Evolutionary conservation across 2,329 filamentous ascomycete genomes (phyloP), one percentile per base, ranked within the genome.

Genomic region (Colletotrichum costaricense): DNA sequence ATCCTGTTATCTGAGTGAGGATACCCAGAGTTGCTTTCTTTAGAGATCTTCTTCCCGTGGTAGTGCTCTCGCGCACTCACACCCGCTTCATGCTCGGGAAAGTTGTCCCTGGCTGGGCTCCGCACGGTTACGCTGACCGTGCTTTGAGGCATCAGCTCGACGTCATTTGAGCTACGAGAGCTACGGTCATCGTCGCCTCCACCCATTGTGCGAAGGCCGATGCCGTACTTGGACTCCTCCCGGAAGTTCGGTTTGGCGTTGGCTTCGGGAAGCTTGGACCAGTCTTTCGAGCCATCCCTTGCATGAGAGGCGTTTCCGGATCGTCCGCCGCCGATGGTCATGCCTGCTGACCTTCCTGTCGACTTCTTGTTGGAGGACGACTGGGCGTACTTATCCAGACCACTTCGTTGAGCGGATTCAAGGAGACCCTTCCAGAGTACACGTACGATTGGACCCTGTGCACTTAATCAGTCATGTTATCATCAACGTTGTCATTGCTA

Each of bases 121-220:
- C 16, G 33, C 1, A 73, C 49, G 0, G 71, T 73, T 9, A 73
- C 71, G n/a, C 71, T 73, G 33, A 66, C 60, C 8, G 28, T 66
- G 33, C 22, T 57, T 22, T 66, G 60, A 6, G 71, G 56, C 33
- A 22, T 24, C 14, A 71, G 42, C 11, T 73, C 67, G 11, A 70
- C 68, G 2, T 73, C 71, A 22, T 73, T 66, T 19, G 67, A 73
- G 71, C 71, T 71, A 3, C 62, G 71, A 4, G 67, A 70, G 38
- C 71, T 73, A 30, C 74, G 73, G 33, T 66, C 72, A 26, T 76
- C 75, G 60, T 74, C 74, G 33, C 70, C 66, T 7, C 64, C 74
- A 8, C 68, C 74, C 65, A 73, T 74, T 0, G 75, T 76, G 30
- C 72, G 66, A n/a, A 76, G 74, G 7, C 75, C 75, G 60, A 76